Conservation (phyloP, 495 filamentous ascomycete genomes). For the Venustampulla echinocandica region DNA sequence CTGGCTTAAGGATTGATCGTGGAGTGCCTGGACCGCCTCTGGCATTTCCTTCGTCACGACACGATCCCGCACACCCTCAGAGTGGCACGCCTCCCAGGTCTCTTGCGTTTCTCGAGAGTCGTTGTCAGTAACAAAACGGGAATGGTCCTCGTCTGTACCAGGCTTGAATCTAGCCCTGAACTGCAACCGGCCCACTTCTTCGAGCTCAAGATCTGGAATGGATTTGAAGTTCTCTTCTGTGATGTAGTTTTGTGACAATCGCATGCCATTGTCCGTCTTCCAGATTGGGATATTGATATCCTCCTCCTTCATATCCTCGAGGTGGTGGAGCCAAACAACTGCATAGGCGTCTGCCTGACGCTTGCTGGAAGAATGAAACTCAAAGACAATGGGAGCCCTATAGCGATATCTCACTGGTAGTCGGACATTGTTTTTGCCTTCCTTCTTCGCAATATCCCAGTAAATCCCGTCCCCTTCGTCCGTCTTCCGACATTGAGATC, state of each 20-base stretch:
- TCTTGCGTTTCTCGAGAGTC: constrained; percentile 87
- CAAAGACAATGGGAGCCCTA: constrained; percentile 79
- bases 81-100: constrained; percentile 82
- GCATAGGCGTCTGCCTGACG: constrained; percentile 66
- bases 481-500: constrained; percentile 44
- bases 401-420: constrained; percentile 87
- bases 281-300: constrained; percentile 81
- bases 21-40: constrained; percentile 54
- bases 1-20: constrained; percentile 68
- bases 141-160: constrained; percentile 83
- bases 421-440: constrained; percentile 49
- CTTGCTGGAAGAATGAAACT: constrained; percentile 59
- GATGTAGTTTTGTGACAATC: constrained; percentile 86
- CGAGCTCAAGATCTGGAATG: constrained; percentile 56
- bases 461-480: constrained; percentile 51
- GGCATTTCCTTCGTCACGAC: constrained; percentile 62
- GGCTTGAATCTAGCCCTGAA: constrained; percentile 79
- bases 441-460: constrained; percentile 57
- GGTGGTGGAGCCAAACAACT: constrained; percentile 73
- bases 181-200: constrained; percentile 69
- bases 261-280: constrained; percentile 59
- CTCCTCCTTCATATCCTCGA: constrained; percentile 68
- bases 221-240: constrained; percentile 59
- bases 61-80: constrained; percentile 69
- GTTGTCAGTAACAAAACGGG: constrained; percentile 75